These are phyloP conservation scores for Globisporangium solare DNA, from an alignment of 352 stramenopile species.

Conservation along the genomic window DNA sequence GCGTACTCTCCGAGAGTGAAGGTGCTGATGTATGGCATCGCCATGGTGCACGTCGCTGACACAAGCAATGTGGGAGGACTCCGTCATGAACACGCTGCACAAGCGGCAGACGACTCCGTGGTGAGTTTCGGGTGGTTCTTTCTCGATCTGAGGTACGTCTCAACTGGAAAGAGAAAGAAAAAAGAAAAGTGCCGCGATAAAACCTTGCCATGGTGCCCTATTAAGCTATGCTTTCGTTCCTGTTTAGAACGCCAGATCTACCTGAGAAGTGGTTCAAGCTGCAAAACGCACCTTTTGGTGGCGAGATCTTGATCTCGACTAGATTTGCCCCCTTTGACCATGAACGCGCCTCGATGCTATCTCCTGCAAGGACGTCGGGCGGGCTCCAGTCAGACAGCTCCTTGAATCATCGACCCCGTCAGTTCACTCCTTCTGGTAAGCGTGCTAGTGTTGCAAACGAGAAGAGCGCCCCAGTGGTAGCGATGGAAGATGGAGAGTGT, in stretches of 20 bases:
- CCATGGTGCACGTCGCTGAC: constrained; percentile 17
- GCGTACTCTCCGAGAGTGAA: constrained; percentile 63
- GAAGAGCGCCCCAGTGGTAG: constrained; percentile 2
- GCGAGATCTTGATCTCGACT: constrained; percentile 60
- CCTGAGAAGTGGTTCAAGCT: constrained; percentile 67
- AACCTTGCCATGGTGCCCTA: too few relatives aligned
- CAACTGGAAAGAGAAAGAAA: too few relatives aligned
- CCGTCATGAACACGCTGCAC: constrained; percentile 7
- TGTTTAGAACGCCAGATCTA: constrained; percentile 57
- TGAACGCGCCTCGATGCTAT: background rate
- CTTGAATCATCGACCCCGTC: background rate
- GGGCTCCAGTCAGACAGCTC: background rate
- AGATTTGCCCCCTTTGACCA: background rate
- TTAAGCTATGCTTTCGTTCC: background rate
- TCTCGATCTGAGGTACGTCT: constrained; percentile 56
- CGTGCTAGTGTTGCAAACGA: background rate
- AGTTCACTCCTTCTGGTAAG: background rate
- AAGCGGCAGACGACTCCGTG: constrained; percentile 31
- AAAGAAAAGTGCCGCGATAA: too few relatives aligned
- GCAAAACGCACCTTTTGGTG: constrained; percentile 63
- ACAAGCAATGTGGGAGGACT: constrained; percentile 11
- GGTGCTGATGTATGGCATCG: constrained; percentile 64
- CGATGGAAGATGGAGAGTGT: constrained; percentile 36
- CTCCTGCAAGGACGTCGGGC: background rate
- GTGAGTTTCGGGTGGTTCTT: constrained; percentile 82